Conservation (phyloP, 73 alveolate species). For the Paramecium tetraurelia region DNA sequence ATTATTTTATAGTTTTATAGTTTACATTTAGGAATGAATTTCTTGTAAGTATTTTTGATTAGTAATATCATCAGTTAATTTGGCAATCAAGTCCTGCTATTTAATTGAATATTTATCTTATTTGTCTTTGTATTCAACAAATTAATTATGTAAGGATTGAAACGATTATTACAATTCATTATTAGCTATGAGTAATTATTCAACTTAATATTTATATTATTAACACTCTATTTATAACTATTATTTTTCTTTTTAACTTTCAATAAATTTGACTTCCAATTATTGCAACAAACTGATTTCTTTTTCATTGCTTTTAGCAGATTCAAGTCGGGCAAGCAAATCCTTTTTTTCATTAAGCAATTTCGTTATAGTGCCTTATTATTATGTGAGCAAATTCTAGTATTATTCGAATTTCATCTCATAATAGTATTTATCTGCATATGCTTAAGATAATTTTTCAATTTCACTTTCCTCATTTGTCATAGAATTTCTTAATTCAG, state of each 20-base stretch:
- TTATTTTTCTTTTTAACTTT: background rate
- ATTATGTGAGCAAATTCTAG: background rate
- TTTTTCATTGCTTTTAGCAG: background rate
- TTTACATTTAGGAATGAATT: background rate
- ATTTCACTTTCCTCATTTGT: conserved; percentile 40
- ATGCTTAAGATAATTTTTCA: background rate
- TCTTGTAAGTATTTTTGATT: background rate
- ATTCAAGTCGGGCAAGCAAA: background rate
- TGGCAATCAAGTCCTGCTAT: background rate
- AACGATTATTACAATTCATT: background rate
- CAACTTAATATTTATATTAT: background rate
- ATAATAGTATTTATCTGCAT: conserved; percentile 50
- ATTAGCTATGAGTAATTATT: background rate
- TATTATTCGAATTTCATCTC: conserved; percentile 38
- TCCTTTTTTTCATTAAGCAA: background rate
- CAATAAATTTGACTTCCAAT: background rate
- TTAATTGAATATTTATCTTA: background rate
- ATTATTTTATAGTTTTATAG: background rate
- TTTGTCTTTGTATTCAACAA: background rate
- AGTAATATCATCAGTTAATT: background rate
- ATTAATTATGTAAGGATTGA: background rate
- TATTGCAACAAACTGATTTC: background rate
- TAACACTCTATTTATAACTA: background rate
- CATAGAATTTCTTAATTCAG: background rate
- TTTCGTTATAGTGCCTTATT: background rate